phyloP scores from a whole-genome alignment of 192 early-diverging fungal species.

The Physocladia obscura region DNA sequence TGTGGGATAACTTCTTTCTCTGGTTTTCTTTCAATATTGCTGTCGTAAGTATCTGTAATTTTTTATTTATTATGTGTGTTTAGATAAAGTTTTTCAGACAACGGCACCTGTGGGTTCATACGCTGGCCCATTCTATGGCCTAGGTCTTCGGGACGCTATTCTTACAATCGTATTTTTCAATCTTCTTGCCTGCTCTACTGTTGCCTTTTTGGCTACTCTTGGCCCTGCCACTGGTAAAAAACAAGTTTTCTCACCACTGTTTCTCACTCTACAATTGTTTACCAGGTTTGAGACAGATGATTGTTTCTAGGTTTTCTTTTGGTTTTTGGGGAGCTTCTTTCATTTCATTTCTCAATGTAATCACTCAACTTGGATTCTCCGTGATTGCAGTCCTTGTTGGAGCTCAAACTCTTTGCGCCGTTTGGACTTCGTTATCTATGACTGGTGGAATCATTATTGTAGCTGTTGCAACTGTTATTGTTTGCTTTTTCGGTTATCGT shows the following conservation, averaged over 20 bases:
- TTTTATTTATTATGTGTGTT: neutral
- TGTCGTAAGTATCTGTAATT: neutral
- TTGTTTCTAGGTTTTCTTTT: conserved; percentile 36
- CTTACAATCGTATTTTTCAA: conserved; percentile 36
- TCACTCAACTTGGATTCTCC: conserved; percentile 33
- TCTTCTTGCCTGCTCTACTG: conserved; percentile 25
- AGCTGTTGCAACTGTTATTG: conserved; percentile 23
- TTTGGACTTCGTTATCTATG: conserved; percentile 1
- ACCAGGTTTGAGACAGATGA: conserved; percentile 36
- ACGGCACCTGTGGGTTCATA: conserved; percentile 29
- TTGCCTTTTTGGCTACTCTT: conserved; percentile 30
- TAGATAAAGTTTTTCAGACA: neutral
- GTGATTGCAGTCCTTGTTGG: conserved; percentile 37
- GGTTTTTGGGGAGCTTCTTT: conserved; percentile 32
- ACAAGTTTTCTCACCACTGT: too few species aligned
- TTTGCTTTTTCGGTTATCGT: conserved; percentile 39
- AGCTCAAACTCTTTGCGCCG: conserved; percentile 27
- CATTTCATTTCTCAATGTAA: conserved; percentile 32
- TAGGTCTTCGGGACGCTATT: conserved; percentile 26
- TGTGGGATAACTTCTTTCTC: conserved; percentile 10
- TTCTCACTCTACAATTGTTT: too few species aligned
- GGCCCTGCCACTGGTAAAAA: conserved; percentile 26
- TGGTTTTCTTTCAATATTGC: conserved; percentile 15
- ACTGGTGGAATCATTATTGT: conserved; percentile 34
- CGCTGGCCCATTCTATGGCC: conserved; percentile 26